Percentiles rank a stretch among this genome's conserved stretches.
These are phyloP conservation scores for Favolaschia claudopus DNA, from an alignment of 768 basidiomycete species.

Conservation along the genomic window DNA sequence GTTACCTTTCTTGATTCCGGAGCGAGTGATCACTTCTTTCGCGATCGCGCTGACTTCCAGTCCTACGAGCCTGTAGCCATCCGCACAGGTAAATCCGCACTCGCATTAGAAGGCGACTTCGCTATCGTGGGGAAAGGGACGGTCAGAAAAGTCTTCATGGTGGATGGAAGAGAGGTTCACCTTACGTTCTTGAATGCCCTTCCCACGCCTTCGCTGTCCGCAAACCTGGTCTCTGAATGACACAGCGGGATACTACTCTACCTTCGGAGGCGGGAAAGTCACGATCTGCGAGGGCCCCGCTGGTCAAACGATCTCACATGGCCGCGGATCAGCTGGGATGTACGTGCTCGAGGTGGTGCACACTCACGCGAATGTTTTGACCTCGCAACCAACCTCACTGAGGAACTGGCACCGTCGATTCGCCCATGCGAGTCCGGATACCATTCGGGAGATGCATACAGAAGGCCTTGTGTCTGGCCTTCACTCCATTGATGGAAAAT, in stretches of 20 bases:
- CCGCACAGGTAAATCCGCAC: background rate
- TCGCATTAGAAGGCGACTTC: constrained; percentile 16
- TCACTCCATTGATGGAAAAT: background rate
- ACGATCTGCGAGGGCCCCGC: background rate
- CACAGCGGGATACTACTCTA: constrained; percentile 6
- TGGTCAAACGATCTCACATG: background rate
- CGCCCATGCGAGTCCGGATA: no score
- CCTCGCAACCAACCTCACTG: background rate
- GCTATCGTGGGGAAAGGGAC: constrained; percentile 30
- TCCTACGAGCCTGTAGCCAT: constrained; percentile 13
- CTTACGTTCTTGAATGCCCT: constrained; percentile 32
- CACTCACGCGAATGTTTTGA: constrained; percentile 16
- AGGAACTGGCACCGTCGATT: no score
- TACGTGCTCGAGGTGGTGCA: background rate
- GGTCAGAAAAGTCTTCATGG: constrained; percentile 16
- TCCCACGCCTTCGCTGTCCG: constrained; percentile 33
- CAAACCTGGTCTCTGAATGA: constrained; percentile 39
- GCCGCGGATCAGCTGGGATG: constrained; percentile 5
- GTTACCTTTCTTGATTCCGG: constrained; percentile 28
- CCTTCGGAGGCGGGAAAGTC: constrained; percentile 1
- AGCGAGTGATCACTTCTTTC: constrained; percentile 32
- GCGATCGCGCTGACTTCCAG: constrained; percentile 21
- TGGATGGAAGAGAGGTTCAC: constrained; percentile 11
- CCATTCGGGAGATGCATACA: no score
- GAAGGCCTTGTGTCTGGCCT: no score